Conservation (phyloP, 345 rosid genomes). For the Anastatica hierochuntica region DNA sequence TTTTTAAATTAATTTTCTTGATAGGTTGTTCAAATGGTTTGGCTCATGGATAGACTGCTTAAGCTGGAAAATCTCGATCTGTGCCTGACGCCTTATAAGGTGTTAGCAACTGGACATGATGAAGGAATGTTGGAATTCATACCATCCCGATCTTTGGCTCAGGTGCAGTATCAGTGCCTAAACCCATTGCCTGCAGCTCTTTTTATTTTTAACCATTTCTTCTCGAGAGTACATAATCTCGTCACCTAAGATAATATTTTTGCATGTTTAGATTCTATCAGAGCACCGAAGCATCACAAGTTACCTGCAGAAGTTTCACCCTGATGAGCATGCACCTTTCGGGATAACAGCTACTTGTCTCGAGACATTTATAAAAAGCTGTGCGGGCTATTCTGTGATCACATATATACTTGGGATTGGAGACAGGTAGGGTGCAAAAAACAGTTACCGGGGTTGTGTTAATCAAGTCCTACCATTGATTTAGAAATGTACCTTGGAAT, state of each 20-base stretch:
- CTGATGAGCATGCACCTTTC: conserved; percentile 91
- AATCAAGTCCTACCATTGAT: not conserved
- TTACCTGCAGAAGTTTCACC: conserved; percentile 90
- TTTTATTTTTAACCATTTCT: too few species aligned
- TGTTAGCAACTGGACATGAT: conserved; percentile 95
- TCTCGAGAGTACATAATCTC: not conserved
- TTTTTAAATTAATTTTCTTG: not conserved
- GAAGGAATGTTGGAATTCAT: conserved; percentile 98
- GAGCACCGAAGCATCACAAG: conserved; percentile 91
- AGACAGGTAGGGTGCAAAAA: conserved; percentile 54
- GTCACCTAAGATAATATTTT: not conserved
- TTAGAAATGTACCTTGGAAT: not conserved
- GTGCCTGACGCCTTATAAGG: conserved; percentile 84
- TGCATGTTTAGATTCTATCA: conserved; percentile 59
- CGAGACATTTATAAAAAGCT: conserved; percentile 93
- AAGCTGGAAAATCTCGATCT: conserved; percentile 94
- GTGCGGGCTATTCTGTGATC: conserved; percentile 97
- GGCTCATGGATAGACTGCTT: conserved; percentile 95
- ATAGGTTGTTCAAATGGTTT: conserved; percentile 98
- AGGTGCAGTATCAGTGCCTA: conserved; percentile 35
- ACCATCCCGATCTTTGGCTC: conserved; percentile 89
- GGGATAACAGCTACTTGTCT: conserved; percentile 94
- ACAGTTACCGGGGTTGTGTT: not conserved
- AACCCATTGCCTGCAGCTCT: not conserved
- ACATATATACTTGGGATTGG: conserved; percentile 96